A percentile compares a stretch with the other conserved stretches of the same genome.
These are phyloP conservation scores for Phytopythium sindhum DNA, from an alignment of 352 stramenopile species.

Conservation along the genomic window DNA sequence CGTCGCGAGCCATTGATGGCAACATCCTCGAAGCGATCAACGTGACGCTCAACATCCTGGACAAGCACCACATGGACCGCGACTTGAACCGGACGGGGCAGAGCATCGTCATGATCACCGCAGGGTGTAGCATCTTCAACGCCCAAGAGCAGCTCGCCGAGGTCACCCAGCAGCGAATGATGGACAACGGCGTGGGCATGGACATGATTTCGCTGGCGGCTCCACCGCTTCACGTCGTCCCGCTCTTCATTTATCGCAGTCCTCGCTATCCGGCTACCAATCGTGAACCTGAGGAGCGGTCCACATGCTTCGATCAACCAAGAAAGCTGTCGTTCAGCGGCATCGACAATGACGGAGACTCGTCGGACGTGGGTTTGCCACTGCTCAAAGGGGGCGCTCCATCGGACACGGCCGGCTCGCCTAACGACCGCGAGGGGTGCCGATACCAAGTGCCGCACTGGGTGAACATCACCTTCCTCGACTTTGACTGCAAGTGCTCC, in stretches of 20 bases:
- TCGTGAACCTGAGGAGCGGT: not conserved
- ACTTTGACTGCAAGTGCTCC: conserved; percentile 66
- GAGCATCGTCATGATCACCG: conserved; percentile 94
- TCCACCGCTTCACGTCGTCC: conserved; percentile 95
- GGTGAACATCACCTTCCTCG: conserved; percentile 89
- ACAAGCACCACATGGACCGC: conserved; percentile 98
- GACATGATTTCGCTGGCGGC: conserved; percentile 96
- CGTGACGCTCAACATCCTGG: conserved; percentile 96
- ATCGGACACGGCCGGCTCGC: too few species aligned
- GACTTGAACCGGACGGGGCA: conserved; percentile 95
- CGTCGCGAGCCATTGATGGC: conserved; percentile 91
- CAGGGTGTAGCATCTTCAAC: conserved; percentile 96
- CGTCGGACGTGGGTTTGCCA: not conserved
- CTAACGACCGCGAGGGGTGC: not conserved
- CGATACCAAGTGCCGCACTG: conserved; percentile 94
- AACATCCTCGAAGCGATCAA: conserved; percentile 99
- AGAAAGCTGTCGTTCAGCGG: not conserved
- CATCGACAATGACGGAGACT: not conserved
- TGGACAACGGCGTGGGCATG: conserved; percentile 99
- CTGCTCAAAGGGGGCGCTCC: not conserved
- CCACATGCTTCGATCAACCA: not conserved
- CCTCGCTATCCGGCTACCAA: too few species aligned
- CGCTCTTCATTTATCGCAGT: conserved; percentile 92
- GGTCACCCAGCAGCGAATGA: conserved; percentile 99
- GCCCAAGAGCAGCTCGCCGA: conserved; percentile 90